These are phyloP conservation scores for Lenwebbia sp. DNA, from an alignment of 345 rosid genomes.

Conservation along the genomic window DNA sequence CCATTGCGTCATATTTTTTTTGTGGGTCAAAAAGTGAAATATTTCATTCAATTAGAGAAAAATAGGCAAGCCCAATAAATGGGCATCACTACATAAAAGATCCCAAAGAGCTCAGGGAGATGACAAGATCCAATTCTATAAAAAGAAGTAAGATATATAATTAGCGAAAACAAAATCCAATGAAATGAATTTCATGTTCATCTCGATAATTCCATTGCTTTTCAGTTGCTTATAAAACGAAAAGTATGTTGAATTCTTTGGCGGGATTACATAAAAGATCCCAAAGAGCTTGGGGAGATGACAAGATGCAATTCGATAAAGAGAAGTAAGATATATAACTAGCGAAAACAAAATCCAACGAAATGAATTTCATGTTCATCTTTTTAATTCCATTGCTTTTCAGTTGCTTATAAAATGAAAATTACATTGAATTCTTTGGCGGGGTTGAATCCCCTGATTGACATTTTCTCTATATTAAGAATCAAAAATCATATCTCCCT, in stretches of 20 bases:
- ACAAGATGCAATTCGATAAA: not conserved
- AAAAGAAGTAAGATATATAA: not conserved
- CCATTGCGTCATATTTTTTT: not conserved
- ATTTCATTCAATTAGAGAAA: not conserved
- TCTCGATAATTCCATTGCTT: not conserved
- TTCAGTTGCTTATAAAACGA: not conserved
- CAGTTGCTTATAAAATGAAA: not conserved
- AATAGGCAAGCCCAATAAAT: not conserved
- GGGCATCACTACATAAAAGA: not conserved
- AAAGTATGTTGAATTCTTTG: not conserved
- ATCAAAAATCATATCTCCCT: not conserved
- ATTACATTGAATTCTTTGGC: not conserved
- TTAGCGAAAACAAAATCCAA: not conserved
- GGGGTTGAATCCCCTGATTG: not conserved
- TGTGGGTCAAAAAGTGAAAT: not conserved
- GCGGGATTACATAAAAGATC: not conserved
- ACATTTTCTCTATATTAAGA: not conserved
- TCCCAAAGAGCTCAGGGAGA: not conserved
- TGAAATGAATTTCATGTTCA: not conserved
- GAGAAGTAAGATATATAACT: not conserved
- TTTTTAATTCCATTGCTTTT: not conserved
- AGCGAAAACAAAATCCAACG: not conserved
- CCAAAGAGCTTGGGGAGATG: too few relatives aligned
- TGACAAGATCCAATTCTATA: too few relatives aligned
- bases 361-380: not conserved